Evolutionary conservation across 108 stramenopile species (phyloP).

Genomic region (Nitzschia putrida): DNA sequence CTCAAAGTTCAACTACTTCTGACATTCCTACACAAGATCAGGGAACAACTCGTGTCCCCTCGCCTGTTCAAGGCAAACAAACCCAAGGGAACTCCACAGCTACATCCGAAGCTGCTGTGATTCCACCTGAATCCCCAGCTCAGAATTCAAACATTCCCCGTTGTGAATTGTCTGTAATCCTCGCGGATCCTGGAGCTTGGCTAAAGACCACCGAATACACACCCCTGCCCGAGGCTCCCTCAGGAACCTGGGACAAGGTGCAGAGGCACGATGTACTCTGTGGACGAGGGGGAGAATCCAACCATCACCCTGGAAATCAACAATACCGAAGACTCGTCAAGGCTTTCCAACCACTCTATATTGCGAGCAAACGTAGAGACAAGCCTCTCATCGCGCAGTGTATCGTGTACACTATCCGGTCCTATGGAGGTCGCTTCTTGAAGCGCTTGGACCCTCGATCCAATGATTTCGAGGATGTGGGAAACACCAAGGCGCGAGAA

Average conservation of each 20-base stretch:
- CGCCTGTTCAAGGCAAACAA: not conserved
- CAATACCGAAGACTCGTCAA: constrained; percentile 64
- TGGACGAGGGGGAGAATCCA: constrained; percentile 81
- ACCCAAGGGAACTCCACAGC: not conserved
- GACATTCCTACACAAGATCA: not conserved
- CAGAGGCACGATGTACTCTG: constrained; percentile 67
- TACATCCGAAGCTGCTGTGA: not conserved
- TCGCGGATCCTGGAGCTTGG: constrained; percentile 36
- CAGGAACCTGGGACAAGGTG: constrained; percentile 11
- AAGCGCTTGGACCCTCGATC: constrained; percentile 31
- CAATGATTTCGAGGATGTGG: constrained; percentile 31
- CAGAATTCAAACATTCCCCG: not conserved
- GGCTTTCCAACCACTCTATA: constrained; percentile 52
- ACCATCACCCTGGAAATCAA: constrained; percentile 79
- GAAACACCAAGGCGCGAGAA: constrained; percentile 69
- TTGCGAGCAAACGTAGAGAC: constrained; percentile 50
- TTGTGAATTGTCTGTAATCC: constrained; percentile 11
- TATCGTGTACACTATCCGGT: constrained; percentile 68
- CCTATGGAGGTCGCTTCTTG: constrained; percentile 70
- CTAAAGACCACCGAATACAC: constrained; percentile 14
- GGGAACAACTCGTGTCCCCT: not conserved
- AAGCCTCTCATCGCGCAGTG: constrained; percentile 75
- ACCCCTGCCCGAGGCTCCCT: constrained; percentile 3
- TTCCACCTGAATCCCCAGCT: not conserved
- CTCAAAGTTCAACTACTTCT: not conserved